A percentile compares a stretch with the other conserved stretches of the same genome.
These are phyloP conservation scores for Fusarium verrucosum DNA, from an alignment of 2,329 filamentous ascomycete genomes.

Conservation along the genomic window DNA sequence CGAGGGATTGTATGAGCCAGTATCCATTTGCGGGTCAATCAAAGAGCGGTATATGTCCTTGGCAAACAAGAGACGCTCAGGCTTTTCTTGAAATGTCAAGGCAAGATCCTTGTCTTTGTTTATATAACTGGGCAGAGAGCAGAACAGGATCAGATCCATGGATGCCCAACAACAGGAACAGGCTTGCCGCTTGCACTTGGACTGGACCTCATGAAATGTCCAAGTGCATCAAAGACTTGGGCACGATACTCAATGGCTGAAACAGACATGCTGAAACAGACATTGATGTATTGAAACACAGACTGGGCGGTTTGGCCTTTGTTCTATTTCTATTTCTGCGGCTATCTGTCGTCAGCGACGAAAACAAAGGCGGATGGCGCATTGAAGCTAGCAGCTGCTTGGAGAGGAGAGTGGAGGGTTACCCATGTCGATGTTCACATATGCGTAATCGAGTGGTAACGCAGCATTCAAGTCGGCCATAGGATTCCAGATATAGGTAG, in stretches of 20 bases:
- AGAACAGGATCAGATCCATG: slow-evolving; percentile 1
- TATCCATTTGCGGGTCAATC: slow-evolving; percentile 17
- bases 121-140: slow-evolving; percentile 1
- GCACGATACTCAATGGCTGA: too few relatives aligned
- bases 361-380: slow-evolving; percentile 34
- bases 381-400: slow-evolving; percentile 28
- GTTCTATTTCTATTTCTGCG: slow-evolving; percentile 17
- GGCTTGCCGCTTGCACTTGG: not conserved
- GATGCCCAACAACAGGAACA: slow-evolving; percentile 21
- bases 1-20: not conserved
- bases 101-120: slow-evolving; percentile 13
- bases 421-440: slow-evolving; percentile 31
- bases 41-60: slow-evolving; percentile 28
- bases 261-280: slow-evolving; percentile 19
- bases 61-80: not conserved
- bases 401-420: slow-evolving; percentile 26
- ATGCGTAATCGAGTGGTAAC: slow-evolving; percentile 3
- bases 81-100: not conserved
- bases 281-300: not conserved
- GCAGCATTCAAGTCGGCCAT: not conserved
- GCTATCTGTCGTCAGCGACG: slow-evolving; percentile 42
- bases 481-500: not conserved
- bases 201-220: slow-evolving; percentile 7
- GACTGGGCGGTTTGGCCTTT: slow-evolving; percentile 16
- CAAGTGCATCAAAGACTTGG: slow-evolving; percentile 13